phyloP scores from a whole-genome alignment of 306 rosid species.

The Cucurbita argyrosperma region DNA sequence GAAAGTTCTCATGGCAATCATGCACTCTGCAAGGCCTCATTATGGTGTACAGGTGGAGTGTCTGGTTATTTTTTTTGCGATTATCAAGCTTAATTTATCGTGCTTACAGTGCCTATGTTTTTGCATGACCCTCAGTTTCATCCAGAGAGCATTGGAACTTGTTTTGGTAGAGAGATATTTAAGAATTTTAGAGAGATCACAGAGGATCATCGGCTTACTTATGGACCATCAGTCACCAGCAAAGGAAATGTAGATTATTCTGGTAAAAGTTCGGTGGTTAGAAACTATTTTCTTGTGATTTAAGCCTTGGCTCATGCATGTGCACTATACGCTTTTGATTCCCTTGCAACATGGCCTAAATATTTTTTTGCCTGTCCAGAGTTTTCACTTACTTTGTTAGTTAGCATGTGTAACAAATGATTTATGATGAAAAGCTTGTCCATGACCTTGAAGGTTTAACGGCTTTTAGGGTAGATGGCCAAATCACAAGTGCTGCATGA shows the following conservation, averaged over 20 bases:
- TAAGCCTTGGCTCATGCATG: not conserved
- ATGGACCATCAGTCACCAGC: slow-evolving; percentile 22
- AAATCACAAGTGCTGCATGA: not conserved
- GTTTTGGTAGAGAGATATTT: slow-evolving; percentile 73
- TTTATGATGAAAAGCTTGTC: not conserved
- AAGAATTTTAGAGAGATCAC: slow-evolving; percentile 77
- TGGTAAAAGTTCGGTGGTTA: slow-evolving; percentile 39
- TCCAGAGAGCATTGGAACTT: slow-evolving; percentile 95
- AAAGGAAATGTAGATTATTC: slow-evolving; percentile 19
- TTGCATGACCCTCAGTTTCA: slow-evolving; percentile 67
- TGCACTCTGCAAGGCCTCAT: slow-evolving; percentile 86
- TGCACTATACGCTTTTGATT: not conserved
- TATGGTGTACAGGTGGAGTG: slow-evolving; percentile 84
- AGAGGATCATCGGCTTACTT: slow-evolving; percentile 60
- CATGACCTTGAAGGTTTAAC: not conserved
- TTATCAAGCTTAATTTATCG: slow-evolving; percentile 1
- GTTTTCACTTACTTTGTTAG: not conserved
- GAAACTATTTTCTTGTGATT: not conserved
- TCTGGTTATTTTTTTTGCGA: slow-evolving; percentile 11
- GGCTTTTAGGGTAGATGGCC: not conserved
- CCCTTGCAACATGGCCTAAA: not conserved
- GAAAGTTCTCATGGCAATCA: slow-evolving; percentile 76
- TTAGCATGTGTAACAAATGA: not conserved
- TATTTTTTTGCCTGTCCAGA: not conserved
- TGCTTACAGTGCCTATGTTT: slow-evolving; percentile 8